Evolutionary conservation across 2,329 filamentous ascomycete genomes (phyloP), one percentile per base, ranked within the genome.

Genomic region (Neobulgaria alba): DNA sequence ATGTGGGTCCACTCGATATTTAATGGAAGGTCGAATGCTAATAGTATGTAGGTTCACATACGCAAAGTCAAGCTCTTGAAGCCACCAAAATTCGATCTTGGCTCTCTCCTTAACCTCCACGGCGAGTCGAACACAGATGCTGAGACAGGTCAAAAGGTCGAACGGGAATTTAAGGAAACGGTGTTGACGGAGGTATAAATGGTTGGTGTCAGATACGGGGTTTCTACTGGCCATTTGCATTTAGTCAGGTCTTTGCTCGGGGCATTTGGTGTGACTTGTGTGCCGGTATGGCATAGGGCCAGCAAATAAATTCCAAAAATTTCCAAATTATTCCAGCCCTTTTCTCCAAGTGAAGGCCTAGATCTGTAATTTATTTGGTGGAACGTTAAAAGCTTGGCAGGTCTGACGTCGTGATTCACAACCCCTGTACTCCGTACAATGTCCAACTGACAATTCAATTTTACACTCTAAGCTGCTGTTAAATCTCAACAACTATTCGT

Each of bases 41-140:
- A 48, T 29, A 41, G 31, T 17, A 33, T 36, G 51, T 59, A 96
- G 89, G 89, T 96, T 63, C 92, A 98, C 78, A 95, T 98, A 72
- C 89, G 92, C 72, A 98, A 98, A 82, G 90, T 98, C 64, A 98
- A 98, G 83, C 85, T 98, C 60, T 77, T 98, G 60, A 98, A 98
- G 83, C 71, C 82, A 56, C 92, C 92, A 65, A 98, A 98, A 79
- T 96, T 98, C 76, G 92, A 98, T 66, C 84, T 98, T 56, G 92
- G 92, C 71, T 84, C 86, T 60, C 80, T 98, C 59, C 83, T 98
- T 69, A 84, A 84, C 68, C 83, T 98, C 61, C 92, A 98, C 76
- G 92, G 92, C 72, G 92, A 98, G 79, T 93, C 89, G 51, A 82
- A 79, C 63, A 89, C 86, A 60, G 89, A 96, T 66, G n/a, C n/a